These are phyloP conservation scores for Beauveria caledonica DNA, from an alignment of 2,329 filamentous ascomycete genomes.

Conservation along the genomic window DNA sequence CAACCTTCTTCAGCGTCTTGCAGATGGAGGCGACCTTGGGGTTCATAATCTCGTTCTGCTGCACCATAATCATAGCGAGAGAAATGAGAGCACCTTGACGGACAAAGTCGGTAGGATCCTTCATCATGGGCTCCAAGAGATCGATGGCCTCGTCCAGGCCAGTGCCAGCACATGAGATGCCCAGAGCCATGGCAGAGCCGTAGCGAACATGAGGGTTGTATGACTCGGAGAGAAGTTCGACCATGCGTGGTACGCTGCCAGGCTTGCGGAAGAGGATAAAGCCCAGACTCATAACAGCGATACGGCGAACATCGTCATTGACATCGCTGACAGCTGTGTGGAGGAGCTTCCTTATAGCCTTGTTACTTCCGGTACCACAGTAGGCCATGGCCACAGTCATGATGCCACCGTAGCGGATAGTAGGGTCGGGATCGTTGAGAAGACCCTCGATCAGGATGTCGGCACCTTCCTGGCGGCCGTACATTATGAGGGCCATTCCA, in stretches of 20 bases:
- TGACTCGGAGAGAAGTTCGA: conserved; percentile 93
- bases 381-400: conserved; percentile 98
- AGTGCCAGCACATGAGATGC: conserved; percentile 95
- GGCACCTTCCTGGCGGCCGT: conserved; percentile 85
- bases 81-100: conserved; percentile 92
- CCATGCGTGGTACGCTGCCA: conserved; percentile 94
- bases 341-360: conserved; percentile 90
- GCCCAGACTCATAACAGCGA: conserved; percentile 94
- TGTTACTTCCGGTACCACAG: conserved; percentile 96
- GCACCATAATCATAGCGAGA: conserved; percentile 96
- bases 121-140: conserved; percentile 96
- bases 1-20: conserved; percentile 89
- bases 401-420: conserved; percentile 91
- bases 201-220: conserved; percentile 99
- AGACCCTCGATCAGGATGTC: conserved; percentile 92
- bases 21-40: conserved; percentile 87
- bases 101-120: conserved; percentile 97
- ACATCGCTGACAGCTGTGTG: conserved; percentile 97
- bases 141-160: conserved; percentile 95
- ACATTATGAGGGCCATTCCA: conserved; percentile 98
- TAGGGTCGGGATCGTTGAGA: conserved; percentile 86
- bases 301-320: conserved; percentile 91
- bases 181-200: conserved; percentile 94
- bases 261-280: conserved; percentile 99
- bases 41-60: conserved; percentile 98